Evolutionary conservation across 176 grass and related monocot genomes (phyloP), one percentile per base, ranked within the genome.

Genomic region (Pontederia paniculata): DNA sequence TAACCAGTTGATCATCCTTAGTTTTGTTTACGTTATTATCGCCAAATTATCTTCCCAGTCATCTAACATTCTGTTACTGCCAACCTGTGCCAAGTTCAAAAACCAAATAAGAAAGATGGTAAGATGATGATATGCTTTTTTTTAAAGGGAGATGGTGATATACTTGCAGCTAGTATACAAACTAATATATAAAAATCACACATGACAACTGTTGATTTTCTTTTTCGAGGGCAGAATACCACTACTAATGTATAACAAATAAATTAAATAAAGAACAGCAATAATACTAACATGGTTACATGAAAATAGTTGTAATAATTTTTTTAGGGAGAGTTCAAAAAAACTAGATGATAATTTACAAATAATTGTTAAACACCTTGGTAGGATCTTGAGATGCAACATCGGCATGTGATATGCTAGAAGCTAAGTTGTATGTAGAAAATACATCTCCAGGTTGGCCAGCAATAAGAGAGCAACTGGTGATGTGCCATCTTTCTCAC

Each of bases 11-110:
- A 66, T 91, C 93, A 66, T 77, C 80, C 61, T 91, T 98, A 49
- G 93, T 98, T 65, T 83, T 88, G 58, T 98, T 98, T 76, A 83
- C 93, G 86, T 87, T 60, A 98, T 84, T 65, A 98, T 91, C 58
- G 93, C 86, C 68, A 98, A 76, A 91, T 98, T 91, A 61, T 91
- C 80, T 75, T 90, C 86, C 86, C 93, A 98, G 43, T 84, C 87
- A 79, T 91, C 83, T 65, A 98, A 71, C 83, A 91, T 98, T 51
- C 72, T 77, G 71, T 59, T 44, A 55, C 51, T 21, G 31, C 59
- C 71, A 43, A 70, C 42, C 78, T 81, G 61, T 44, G 50, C 20
- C n/a, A 15, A 11, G 60, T 9, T 45, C 56, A 73, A 54, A 73
- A 41, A 58, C 14, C 10, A 58, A 58, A 58, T 58, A 16, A 58